These are phyloP conservation scores for Entrophospora sp. DNA, from an alignment of 192 early-diverging fungal species.

Conservation along the genomic window DNA sequence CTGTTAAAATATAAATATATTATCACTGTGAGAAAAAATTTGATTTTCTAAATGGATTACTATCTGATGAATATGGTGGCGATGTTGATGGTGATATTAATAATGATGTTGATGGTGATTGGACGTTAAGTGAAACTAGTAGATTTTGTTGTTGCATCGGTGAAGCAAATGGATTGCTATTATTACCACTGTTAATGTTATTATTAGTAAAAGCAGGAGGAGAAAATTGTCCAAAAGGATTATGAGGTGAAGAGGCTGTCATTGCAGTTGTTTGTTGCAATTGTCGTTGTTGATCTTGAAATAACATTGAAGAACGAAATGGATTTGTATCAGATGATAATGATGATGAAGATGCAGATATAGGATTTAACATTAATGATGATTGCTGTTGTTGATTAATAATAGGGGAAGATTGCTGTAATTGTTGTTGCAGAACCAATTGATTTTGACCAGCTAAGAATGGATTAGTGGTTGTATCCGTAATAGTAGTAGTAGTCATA, in stretches of 20 bases:
- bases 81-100: not conserved
- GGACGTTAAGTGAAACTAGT: not conserved
- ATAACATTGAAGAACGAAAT: slow-evolving; percentile 18
- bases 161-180: not conserved
- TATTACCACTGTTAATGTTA: not conserved
- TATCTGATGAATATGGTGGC: not conserved
- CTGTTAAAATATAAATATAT: not conserved
- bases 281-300: not conserved
- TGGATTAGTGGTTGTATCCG: slow-evolving; percentile 4
- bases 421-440: slow-evolving; percentile 26
- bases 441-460: slow-evolving; percentile 26
- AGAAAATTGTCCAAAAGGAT: not conserved
- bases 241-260: not conserved
- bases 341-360: slow-evolving; percentile 17
- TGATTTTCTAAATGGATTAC: slow-evolving; percentile 21
- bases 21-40: too few species aligned
- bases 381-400: slow-evolving; percentile 29
- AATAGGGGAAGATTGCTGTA: slow-evolving; percentile 11
- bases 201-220: not conserved
- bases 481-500: not conserved
- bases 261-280: not conserved
- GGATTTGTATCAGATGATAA: slow-evolving; percentile 31
- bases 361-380: slow-evolving; percentile 21
- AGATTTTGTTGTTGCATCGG: not conserved
- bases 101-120: not conserved